Conservation (phyloP, 1,284 basidiomycete genomes). For the Sanghuangporus weigelae region DNA sequence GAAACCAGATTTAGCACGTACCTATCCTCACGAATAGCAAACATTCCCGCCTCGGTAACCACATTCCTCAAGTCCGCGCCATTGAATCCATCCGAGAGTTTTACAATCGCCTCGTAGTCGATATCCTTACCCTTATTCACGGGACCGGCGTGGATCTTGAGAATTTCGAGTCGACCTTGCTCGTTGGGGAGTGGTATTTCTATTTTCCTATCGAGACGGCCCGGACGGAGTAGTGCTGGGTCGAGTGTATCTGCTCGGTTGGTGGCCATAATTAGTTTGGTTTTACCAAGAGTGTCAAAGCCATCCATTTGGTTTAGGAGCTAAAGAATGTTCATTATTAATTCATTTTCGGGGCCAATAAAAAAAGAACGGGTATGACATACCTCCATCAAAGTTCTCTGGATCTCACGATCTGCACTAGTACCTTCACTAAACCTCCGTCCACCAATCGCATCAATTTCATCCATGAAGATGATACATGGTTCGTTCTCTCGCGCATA, state of each 20-base stretch:
- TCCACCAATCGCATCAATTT: slow-evolving; percentile 97
- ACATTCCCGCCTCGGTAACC: slow-evolving; percentile 98
- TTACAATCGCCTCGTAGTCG: slow-evolving; percentile 96
- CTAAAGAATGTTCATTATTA: slow-evolving; percentile 35
- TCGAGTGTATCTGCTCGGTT: slow-evolving; percentile 97
- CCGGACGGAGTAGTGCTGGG: slow-evolving; percentile 93
- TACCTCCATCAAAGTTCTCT: slow-evolving; percentile 98
- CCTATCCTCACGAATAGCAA: slow-evolving; percentile 95
- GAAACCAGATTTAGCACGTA: slow-evolving; percentile 29
- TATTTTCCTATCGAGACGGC: slow-evolving; percentile 95
- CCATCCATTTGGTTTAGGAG: slow-evolving; percentile 99
- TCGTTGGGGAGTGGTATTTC: slow-evolving; percentile 98
- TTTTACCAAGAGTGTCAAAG: slow-evolving; percentile 93
- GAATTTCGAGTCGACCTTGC: slow-evolving; percentile 90
- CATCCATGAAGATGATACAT: slow-evolving; percentile 99
- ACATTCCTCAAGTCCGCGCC: slow-evolving; percentile 96
- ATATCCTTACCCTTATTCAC: slow-evolving; percentile 96
- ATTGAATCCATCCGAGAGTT: slow-evolving; percentile 93
- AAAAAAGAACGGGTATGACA: neutral
- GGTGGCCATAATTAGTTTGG: slow-evolving; percentile 99
- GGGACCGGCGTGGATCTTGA: slow-evolving; percentile 94
- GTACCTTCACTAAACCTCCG: slow-evolving; percentile 98
- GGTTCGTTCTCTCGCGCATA: slow-evolving; percentile 97
- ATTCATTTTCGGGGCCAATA: neutral
- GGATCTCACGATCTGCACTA: slow-evolving; percentile 97